Evolutionary conservation across 306 rosid species (phyloP), one percentile per base, ranked within the genome.

Genomic region (Lathyrus sativus): DNA sequence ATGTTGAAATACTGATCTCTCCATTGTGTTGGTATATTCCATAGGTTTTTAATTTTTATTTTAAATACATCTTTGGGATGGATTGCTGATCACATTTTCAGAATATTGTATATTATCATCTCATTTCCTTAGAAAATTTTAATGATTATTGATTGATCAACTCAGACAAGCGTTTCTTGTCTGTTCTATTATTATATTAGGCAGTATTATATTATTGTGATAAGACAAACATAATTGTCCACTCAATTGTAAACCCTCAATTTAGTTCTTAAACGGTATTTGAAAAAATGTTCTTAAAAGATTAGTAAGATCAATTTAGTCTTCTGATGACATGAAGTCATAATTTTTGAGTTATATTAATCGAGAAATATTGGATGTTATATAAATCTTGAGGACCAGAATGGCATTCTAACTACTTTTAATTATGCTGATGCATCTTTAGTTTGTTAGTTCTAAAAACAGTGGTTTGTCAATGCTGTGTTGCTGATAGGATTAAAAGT

Each of bases 61-160:
- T 50, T 38, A 31, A 51, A 45, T 65, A 6, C 44, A 41, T 54
- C 65, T 17, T 2, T 67, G 35, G 33, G 58, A 43, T 28, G 39
- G 44, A 62, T n/a, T 39, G 42, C 37, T 64, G 48, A 54, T 60
- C 45, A 58, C 57, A 41, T 68, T 53, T 76, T 55, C 61, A 51
- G 28, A 76, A 51, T 9, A 61, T 17, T 24, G 44, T 49, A 60
- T 56, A 54, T 41, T 69, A 19, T 33, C 53, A 63, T 56, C 6
- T 62, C 28, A 5, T 31, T 43, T 70, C 33, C 46, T 24, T 42
- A 71, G 8, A 46, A 58, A 50, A 49, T 31, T 19, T 38, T n/a
- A 41, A 3, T 49, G 65, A 58, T 66, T 71, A 51, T 50, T 59
- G 70, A 33, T 67, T n/a, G 56, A 78, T 33, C 39, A 35, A 24